These are phyloP conservation scores for Apophysomyces trapeziformis DNA, from an alignment of 371 early-diverging fungal species.

Conservation along the genomic window DNA sequence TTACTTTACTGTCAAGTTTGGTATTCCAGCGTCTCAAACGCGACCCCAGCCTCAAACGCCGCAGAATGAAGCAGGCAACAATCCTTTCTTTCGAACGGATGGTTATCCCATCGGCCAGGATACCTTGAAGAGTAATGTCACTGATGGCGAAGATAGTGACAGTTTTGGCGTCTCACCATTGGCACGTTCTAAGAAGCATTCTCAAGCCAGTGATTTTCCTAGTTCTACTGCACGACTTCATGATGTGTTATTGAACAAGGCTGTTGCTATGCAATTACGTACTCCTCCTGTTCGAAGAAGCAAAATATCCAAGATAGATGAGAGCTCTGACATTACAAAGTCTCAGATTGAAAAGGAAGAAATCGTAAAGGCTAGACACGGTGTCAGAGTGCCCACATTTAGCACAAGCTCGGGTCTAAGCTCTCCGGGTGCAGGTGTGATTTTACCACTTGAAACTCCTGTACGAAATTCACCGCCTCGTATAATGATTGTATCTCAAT, in stretches of 20 bases:
- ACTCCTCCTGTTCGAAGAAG: conserved; percentile 39
- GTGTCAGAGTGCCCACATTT: conserved; percentile 21
- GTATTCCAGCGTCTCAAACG: conserved; percentile 51
- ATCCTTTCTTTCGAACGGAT: conserved; percentile 53
- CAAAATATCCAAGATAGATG: not conserved
- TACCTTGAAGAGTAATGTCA: not conserved
- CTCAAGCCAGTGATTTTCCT: conserved; percentile 28
- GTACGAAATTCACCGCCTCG: conserved; percentile 33
- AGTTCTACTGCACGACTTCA: conserved; percentile 30
- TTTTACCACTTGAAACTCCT: conserved; percentile 46
- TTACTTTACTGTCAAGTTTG: conserved; percentile 63
- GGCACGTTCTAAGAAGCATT: conserved; percentile 34
- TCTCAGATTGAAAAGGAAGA: not conserved
- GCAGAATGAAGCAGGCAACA: conserved; percentile 43
- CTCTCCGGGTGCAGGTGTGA: conserved; percentile 25
- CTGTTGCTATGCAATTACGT: conserved; percentile 45
- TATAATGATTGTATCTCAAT: conserved; percentile 48
- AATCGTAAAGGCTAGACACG: conserved; percentile 3
- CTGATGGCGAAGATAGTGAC: not conserved
- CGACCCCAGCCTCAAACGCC: conserved; percentile 62
- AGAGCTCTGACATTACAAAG: not conserved
- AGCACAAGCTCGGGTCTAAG: conserved; percentile 17
- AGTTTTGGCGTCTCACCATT: conserved; percentile 27
- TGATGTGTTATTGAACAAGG: conserved; percentile 42
- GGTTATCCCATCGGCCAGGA: conserved; percentile 30